Percentiles rank a stretch among this genome's conserved stretches.
phyloP scores from a whole-genome alignment of 2,329 filamentous ascomycete species.

The Aspergillus hortae region DNA sequence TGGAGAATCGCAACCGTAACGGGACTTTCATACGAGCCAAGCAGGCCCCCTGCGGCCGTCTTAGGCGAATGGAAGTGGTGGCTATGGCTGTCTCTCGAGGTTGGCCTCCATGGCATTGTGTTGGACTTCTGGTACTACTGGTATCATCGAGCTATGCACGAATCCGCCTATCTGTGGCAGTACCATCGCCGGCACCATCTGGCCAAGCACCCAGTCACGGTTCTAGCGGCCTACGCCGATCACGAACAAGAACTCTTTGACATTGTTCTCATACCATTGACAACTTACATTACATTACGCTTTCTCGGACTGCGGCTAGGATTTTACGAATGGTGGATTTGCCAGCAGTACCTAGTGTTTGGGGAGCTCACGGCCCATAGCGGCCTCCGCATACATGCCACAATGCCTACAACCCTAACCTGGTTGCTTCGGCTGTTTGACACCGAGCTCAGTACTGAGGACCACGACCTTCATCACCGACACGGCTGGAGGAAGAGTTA shows the following conservation, averaged over 20 bases:
- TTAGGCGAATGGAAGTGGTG: neutral
- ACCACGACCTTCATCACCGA: neutral
- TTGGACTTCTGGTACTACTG: neutral
- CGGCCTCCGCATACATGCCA: neutral
- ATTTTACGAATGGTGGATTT: neutral
- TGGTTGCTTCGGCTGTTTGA: neutral
- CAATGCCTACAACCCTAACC: neutral
- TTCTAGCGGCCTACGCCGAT: neutral
- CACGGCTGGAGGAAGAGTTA: neutral
- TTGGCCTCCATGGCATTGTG: neutral
- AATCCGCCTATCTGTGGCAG: neutral
- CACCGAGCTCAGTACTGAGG: neutral
- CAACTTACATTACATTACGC: neutral
- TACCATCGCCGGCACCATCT: neutral
- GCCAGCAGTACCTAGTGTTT: neutral
- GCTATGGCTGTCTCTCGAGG: neutral
- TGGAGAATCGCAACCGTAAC: too few relatives aligned
- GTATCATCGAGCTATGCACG: neutral
- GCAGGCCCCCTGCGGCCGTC: too few relatives aligned
- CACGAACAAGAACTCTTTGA: neutral
- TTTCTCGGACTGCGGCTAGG: neutral
- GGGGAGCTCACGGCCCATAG: neutral
- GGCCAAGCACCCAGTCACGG: neutral
- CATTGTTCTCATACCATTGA: neutral
- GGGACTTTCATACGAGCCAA: too few relatives aligned